Evolutionary conservation across 75 land plant species (phyloP).

Genomic region (Gnetum montanum): DNA sequence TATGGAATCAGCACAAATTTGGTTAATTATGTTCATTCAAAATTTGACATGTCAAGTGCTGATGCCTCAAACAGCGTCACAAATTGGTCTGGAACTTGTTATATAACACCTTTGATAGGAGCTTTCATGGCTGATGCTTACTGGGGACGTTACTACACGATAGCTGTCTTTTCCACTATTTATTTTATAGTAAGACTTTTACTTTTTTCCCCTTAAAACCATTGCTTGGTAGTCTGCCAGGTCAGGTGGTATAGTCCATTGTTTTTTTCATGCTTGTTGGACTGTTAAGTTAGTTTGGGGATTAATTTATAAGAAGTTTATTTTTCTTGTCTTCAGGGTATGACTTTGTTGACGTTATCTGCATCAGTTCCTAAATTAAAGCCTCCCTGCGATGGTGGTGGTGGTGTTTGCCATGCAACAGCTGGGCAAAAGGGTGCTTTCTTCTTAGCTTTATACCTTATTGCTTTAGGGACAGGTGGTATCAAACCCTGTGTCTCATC

Average conservation of each 20-base stretch:
- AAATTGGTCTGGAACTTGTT: constrained; percentile 90
- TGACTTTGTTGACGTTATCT: constrained; percentile 66
- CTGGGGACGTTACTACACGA: constrained; percentile 91
- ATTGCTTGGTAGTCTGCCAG: background rate
- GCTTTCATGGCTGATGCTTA: constrained; percentile 93
- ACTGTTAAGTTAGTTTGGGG: background rate
- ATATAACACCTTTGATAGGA: constrained; percentile 77
- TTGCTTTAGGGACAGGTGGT: constrained; percentile 81
- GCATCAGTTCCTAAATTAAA: constrained; percentile 43
- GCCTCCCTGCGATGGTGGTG: constrained; percentile 41
- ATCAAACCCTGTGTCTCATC: constrained; percentile 49
- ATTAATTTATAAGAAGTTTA: background rate
- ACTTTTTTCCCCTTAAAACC: background rate
- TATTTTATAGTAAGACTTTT: constrained; percentile 58
- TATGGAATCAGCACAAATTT: constrained; percentile 36
- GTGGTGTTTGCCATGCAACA: constrained; percentile 30
- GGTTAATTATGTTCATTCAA: constrained; percentile 61
- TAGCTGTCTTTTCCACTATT: constrained; percentile 57
- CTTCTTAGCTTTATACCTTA: constrained; percentile 67
- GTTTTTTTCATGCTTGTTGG: background rate
- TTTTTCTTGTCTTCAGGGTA: constrained; percentile 32
- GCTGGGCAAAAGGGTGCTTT: constrained; percentile 49
- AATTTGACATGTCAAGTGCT: constrained; percentile 64
- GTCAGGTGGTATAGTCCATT: background rate
- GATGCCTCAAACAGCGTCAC: constrained; percentile 75